Percentiles rank a stretch among this genome's conserved stretches.
phyloP scores from a whole-genome alignment of 352 stramenopile species.

The Globisporangium barbulae region DNA sequence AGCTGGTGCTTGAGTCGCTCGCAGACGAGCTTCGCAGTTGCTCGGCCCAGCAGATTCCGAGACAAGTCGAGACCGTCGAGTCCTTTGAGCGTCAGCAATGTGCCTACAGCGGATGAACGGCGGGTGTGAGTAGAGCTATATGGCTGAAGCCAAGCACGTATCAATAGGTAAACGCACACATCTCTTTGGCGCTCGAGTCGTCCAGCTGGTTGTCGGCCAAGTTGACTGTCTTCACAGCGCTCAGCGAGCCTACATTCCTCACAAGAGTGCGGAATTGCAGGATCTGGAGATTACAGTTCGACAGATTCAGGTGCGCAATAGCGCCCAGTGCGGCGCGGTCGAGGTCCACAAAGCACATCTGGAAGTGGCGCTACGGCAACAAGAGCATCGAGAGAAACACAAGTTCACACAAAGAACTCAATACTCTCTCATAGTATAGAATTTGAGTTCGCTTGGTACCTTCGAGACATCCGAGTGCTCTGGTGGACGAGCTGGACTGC shows the following conservation, averaged over 20 bases:
- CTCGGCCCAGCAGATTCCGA: slow-evolving; percentile 32
- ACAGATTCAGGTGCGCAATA: slow-evolving; percentile 27
- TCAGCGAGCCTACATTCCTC: slow-evolving; percentile 27
- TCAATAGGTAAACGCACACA: slow-evolving; percentile 18
- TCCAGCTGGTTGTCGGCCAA: slow-evolving; percentile 42
- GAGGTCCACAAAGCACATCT: slow-evolving; percentile 29
- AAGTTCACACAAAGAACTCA: background rate
- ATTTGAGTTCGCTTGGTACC: background rate
- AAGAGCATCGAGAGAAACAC: background rate
- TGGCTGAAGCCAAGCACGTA: too few species aligned
- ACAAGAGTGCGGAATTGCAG: slow-evolving; percentile 21
- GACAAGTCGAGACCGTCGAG: slow-evolving; percentile 33
- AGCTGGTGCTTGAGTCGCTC: slow-evolving; percentile 29
- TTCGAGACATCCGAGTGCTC: too few species aligned
- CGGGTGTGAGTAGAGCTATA: background rate
- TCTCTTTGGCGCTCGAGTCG: slow-evolving; percentile 23
- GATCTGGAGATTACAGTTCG: slow-evolving; percentile 22
- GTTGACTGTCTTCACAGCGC: slow-evolving; percentile 22
- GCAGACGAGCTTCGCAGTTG: slow-evolving; percentile 23
- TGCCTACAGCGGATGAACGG: slow-evolving; percentile 11
- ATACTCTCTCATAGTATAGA: background rate
- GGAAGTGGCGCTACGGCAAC: slow-evolving; percentile 20
- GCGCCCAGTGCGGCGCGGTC: slow-evolving; percentile 24
- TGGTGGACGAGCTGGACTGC: too few species aligned
- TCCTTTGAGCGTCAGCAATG: slow-evolving; percentile 26